Percentiles rank a stretch among this genome's conserved stretches.
These are phyloP conservation scores for Neospora caninum DNA, from an alignment of 169 alveolate genomes.

Conservation along the genomic window DNA sequence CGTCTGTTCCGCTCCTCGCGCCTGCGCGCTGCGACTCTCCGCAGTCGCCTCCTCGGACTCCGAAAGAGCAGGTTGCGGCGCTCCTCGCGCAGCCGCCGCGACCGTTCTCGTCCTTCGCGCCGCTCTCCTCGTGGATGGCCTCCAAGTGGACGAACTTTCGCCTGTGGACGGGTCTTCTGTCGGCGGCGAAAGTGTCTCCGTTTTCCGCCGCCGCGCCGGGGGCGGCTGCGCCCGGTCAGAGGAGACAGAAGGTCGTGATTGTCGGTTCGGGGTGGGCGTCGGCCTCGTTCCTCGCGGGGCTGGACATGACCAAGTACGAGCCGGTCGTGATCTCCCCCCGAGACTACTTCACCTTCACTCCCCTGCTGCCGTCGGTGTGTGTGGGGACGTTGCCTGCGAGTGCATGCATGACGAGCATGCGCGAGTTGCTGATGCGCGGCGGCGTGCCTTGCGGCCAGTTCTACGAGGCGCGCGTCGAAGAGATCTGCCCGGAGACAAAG, in stretches of 20 bases:
- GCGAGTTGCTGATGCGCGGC: conserved; percentile 38
- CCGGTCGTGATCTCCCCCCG: conserved; percentile 64
- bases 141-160: background rate
- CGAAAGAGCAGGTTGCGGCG: background rate
- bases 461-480: conserved; percentile 40
- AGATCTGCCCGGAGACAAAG: conserved; percentile 12
- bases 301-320: conserved; percentile 61
- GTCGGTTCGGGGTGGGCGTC: conserved; percentile 70
- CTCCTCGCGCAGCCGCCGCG: background rate
- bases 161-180: background rate
- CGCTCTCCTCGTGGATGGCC: background rate
- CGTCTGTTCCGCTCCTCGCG: background rate
- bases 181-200: background rate
- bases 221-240: background rate
- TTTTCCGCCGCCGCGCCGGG: background rate
- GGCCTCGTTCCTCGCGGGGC: conserved; percentile 29
- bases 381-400: conserved; percentile 55
- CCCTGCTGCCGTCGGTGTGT: conserved; percentile 61
- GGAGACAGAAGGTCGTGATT: conserved; percentile 50
- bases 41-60: background rate
- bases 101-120: background rate
- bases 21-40: conserved; percentile 33
- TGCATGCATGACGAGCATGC: conserved; percentile 53
- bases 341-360: conserved; percentile 67
- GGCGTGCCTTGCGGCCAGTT: conserved; percentile 18